Conservation (phyloP, 768 basidiomycete species). For the Leccinum sublutescens region DNA sequence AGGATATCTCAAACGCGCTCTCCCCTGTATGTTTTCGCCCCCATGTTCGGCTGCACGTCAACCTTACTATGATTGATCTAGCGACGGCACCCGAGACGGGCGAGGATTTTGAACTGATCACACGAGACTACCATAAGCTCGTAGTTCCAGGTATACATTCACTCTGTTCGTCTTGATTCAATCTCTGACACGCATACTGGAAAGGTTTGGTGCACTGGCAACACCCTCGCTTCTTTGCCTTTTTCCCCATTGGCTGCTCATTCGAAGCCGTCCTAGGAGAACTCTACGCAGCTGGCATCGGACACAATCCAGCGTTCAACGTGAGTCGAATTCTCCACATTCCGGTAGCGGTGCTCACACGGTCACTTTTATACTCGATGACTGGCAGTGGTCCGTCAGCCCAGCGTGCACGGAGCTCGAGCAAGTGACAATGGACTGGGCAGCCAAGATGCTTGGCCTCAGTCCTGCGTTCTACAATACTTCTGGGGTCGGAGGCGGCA, state of each 20-base stretch:
- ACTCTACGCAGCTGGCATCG: slow-evolving; percentile 67
- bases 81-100: slow-evolving; percentile 64
- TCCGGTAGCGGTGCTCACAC: neutral
- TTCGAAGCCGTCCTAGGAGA: slow-evolving; percentile 85
- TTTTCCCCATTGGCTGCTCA: slow-evolving; percentile 75
- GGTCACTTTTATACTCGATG: neutral
- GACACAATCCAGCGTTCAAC: slow-evolving; percentile 86
- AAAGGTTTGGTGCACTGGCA: slow-evolving; percentile 47
- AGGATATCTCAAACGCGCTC: slow-evolving; percentile 68
- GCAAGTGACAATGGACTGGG: slow-evolving; percentile 88
- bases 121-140: slow-evolving; percentile 72
- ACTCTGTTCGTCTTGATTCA: neutral
- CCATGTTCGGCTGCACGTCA: neutral
- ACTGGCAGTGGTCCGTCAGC: slow-evolving; percentile 76
- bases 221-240: slow-evolving; percentile 68
- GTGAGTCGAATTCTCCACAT: slow-evolving; percentile 34
- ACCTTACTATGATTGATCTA: slow-evolving; percentile 12
- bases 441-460: slow-evolving; percentile 76
- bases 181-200: neutral
- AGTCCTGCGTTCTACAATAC: slow-evolving; percentile 59
- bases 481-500: slow-evolving; percentile 55
- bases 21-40: slow-evolving; percentile 51
- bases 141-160: slow-evolving; percentile 67
- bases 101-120: slow-evolving; percentile 68
- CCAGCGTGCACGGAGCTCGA: slow-evolving; percentile 94